Base-by-base conservation (phyloP, 352 stramenopile species). In the Phytophthora kernoviae region DNA sequence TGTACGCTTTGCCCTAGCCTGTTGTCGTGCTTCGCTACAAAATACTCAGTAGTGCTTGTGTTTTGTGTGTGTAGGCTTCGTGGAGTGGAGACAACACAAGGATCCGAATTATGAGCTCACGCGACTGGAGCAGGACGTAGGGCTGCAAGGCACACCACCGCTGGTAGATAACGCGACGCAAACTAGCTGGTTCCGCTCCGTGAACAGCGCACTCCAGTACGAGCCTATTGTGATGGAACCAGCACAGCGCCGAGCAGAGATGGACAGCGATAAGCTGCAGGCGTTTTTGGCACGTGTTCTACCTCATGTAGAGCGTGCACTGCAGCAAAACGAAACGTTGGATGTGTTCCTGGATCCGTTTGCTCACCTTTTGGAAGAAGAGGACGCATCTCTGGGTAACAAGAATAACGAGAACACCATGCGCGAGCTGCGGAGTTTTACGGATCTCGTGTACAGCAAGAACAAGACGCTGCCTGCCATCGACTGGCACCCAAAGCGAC, bases 361-460 rank as follows among this genome's bases (percentile, higher is more conserved):
- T 46, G 70, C 78, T 2, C 79, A 85, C 20, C 68, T 95, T 3
- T 58, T 83, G 42, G 81, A 93, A 54, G 65, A 74, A 47, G 84
- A 93, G 12, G 83, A 92, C 57, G 65, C 73, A 41, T 69, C 56
- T 20, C 57, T 85, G 8, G 58, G 75, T 9, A 88, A 83, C 68
- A 93, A 93, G 70, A 86, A 68, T 47, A 77, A 89, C 42, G 90
- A 97, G 46, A 96, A 96, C 62, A 75, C 86, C 20, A 88, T 98
- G 59, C 93, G 94, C 22, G 93, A 98, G 57, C 60, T 98, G 6
- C 81, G 88, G 1, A 96, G 88, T 47, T 98, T 98, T 62, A 97
- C 90, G 27, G 93, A 98, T 62, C 77, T 98, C n/a, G 70, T 94
- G 21, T 97, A 97, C 75, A 97, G 81, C 57, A 98, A 98, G 65